Conservation (phyloP, 371 early-diverging fungal species). For the Mortierella sp. region DNA sequence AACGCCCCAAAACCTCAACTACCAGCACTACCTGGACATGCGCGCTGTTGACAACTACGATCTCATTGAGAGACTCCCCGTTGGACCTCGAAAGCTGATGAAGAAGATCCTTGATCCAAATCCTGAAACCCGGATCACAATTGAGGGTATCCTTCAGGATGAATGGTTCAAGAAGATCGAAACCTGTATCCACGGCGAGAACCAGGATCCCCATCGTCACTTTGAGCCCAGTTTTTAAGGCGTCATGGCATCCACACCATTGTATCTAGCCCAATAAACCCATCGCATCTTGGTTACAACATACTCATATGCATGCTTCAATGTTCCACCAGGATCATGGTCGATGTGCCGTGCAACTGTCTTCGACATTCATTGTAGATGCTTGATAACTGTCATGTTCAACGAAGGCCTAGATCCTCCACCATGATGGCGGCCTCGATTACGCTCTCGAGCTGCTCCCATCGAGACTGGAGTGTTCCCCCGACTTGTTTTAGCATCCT, state of each 20-base stretch:
- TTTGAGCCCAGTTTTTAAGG: slow-evolving; percentile 42
- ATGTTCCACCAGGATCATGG: too few species aligned
- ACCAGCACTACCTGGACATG: slow-evolving; percentile 65
- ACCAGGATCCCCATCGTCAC: slow-evolving; percentile 52
- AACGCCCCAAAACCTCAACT: slow-evolving; percentile 71
- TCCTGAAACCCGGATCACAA: slow-evolving; percentile 71
- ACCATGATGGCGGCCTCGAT: slow-evolving; percentile 31
- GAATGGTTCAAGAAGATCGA: slow-evolving; percentile 77
- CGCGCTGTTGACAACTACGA: slow-evolving; percentile 62
- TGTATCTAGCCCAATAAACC: too few species aligned
- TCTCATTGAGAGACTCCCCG: slow-evolving; percentile 68
- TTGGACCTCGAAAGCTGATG: slow-evolving; percentile 65
- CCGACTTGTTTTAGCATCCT: slow-evolving; percentile 19
- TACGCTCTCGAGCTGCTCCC: slow-evolving; percentile 33
- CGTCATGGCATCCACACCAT: too few species aligned
- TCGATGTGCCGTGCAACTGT: too few species aligned
- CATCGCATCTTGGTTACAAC: too few species aligned
- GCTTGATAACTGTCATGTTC: too few species aligned
- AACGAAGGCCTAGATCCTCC: slow-evolving; percentile 37
- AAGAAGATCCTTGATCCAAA: slow-evolving; percentile 87
- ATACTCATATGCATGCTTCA: too few species aligned
- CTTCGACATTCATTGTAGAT: too few species aligned
- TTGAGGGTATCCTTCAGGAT: slow-evolving; percentile 67
- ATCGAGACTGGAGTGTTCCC: slow-evolving; percentile 33
- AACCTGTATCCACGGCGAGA: slow-evolving; percentile 57